phyloP scores from a whole-genome alignment of 305 asterid species.

The Fraxinus greggii region DNA sequence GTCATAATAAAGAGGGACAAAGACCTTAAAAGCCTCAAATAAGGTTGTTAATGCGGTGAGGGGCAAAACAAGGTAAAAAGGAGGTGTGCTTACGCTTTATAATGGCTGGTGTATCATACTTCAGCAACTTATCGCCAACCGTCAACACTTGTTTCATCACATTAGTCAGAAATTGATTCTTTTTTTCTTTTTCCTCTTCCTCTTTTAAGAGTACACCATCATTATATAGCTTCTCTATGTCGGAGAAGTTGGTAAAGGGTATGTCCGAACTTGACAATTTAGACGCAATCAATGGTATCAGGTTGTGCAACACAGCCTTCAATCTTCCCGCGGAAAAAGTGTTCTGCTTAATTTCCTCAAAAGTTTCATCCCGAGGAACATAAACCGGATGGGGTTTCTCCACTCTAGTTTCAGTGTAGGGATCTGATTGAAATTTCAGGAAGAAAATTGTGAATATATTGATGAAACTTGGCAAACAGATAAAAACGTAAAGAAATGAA shows the following conservation, averaged over 20 bases:
- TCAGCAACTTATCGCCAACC: slow-evolving; percentile 64
- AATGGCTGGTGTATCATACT: slow-evolving; percentile 76
- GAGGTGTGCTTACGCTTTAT: slow-evolving; percentile 50
- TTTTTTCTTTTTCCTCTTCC: slow-evolving; percentile 28
- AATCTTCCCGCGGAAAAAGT: slow-evolving; percentile 71
- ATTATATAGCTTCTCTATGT: slow-evolving; percentile 69
- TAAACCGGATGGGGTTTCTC: slow-evolving; percentile 80
- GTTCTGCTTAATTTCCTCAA: slow-evolving; percentile 71
- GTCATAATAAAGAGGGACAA: not conserved
- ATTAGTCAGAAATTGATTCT: slow-evolving; percentile 31
- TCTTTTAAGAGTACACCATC: slow-evolving; percentile 53
- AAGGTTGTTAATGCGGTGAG: not conserved
- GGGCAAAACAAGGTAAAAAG: not conserved
- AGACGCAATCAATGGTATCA: slow-evolving; percentile 65
- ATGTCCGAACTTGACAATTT: slow-evolving; percentile 64
- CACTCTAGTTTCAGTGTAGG: slow-evolving; percentile 47
- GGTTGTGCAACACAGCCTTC: slow-evolving; percentile 69
- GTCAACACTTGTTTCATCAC: slow-evolving; percentile 43
- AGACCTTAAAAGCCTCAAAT: not conserved
- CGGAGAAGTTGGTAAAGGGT: slow-evolving; percentile 71
- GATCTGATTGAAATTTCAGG: slow-evolving; percentile 40
- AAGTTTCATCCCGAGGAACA: slow-evolving; percentile 83
- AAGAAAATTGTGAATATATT: not conserved
- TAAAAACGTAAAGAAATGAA: not conserved
- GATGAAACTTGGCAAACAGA: not conserved